Evolutionary conservation across 129 eudicot genomes (phyloP), one percentile per base, ranked within the genome.

Genomic region (Lactuca sativa): DNA sequence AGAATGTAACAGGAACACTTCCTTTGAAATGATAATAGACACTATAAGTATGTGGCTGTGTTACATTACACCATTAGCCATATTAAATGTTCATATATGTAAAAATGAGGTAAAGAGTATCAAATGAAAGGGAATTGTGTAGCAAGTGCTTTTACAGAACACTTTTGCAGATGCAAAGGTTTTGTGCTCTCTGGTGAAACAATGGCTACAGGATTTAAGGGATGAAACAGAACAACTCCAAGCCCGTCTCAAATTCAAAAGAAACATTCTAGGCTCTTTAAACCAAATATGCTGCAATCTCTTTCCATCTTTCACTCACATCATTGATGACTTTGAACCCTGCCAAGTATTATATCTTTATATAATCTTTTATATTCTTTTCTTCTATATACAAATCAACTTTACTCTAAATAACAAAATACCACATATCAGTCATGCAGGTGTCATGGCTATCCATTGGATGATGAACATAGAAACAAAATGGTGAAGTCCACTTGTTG

Each of bases 211-310:
- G 47, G 93, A 87, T 63, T 65, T 90, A 82, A 82, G 83, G 66
- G 88, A 89, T 74, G 91, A 85, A 74, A 70, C 70, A 53, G 88
- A 87, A 74, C 90, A 73, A 37, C 47, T 87, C 55, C 90, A 85
- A 76, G 90, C 79, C 65, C 89, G 81, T 67, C 84, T 93, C 64
- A 59, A 80, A 33, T 90, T 93, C 76, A 84, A 85, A 82, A 76
- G 49, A 69, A 84, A 80, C 67, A 65, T 93, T 62, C 48, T 75
- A 3, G 87, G 83, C 54, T 52, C 83, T 34, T 18, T 87, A 80
- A 85, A 83, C 77, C 85, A 84, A 83, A 89, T 92, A 78, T 81
- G 72, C 79, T 89, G 96, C 90, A 86, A 82, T 80, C 72, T 92
- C 67, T 70, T 66, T 73, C n/a, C 86, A 63, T 83, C 86, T 72